Evolutionary conservation across 352 stramenopile genomes (phyloP).

Genomic region (Pythium vanterpoolii): DNA sequence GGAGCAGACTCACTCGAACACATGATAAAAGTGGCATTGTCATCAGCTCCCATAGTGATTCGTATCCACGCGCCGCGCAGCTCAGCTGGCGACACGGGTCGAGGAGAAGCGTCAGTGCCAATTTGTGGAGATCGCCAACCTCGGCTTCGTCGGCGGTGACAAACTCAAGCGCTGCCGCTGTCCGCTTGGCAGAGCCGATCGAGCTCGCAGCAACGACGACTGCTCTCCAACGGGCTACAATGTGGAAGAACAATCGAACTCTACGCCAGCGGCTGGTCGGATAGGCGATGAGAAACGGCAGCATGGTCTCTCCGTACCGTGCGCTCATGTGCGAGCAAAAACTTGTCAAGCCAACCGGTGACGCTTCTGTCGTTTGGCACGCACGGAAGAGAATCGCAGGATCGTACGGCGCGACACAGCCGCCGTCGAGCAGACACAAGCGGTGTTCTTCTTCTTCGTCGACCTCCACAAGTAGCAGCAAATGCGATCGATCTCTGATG

Average conservation of each 20-base stretch:
- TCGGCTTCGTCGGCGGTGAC: conserved; percentile 11
- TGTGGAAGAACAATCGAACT: conserved; percentile 22
- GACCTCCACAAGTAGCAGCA: conserved; percentile 16
- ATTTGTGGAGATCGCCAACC: conserved; percentile 5
- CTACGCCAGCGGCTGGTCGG: conserved; percentile 20
- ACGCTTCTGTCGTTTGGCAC: conserved; percentile 8
- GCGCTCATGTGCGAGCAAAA: conserved; percentile 18
- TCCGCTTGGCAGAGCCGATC: neutral
- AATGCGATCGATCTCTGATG: conserved; percentile 13
- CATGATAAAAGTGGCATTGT: neutral
- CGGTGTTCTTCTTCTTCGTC: conserved; percentile 24
- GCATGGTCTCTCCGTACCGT: neutral
- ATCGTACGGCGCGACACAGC: conserved; percentile 23
- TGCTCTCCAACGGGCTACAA: conserved; percentile 17
- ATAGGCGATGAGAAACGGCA: conserved; percentile 17
- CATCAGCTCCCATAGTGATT: conserved; percentile 14
- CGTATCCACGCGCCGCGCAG: conserved; percentile 19
- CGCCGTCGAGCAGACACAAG: conserved; percentile 21
- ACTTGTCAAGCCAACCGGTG: neutral
- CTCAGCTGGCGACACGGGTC: conserved; percentile 16
- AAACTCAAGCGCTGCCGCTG: conserved; percentile 15
- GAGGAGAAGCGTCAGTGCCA: conserved; percentile 13
- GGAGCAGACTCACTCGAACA: conserved; percentile 2
- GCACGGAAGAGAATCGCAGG: conserved; percentile 14
- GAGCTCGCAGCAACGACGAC: neutral